Conservation (phyloP, 257 asterid species). For the Plantago ovata region DNA sequence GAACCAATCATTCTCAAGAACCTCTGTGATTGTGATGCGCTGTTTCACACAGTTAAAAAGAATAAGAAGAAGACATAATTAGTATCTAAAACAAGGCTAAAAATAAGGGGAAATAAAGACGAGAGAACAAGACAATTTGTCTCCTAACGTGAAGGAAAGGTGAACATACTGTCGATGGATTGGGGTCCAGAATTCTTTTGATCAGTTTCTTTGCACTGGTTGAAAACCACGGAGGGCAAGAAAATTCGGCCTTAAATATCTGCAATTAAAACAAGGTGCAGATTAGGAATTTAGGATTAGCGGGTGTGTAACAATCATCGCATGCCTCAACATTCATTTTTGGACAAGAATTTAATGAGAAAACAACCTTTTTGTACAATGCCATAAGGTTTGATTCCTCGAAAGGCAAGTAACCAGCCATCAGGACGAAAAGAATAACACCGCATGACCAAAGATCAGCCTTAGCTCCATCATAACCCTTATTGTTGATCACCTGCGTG, state of each 20-base stretch:
- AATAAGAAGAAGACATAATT: not conserved
- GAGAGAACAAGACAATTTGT: not conserved
- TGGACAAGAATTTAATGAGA: not conserved
- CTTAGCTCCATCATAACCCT: conserved; percentile 96
- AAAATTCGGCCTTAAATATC: conserved; percentile 87
- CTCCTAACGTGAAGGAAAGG: not conserved
- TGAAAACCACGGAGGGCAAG: conserved; percentile 92
- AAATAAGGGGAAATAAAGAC: not conserved
- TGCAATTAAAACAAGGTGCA: conserved; percentile 33
- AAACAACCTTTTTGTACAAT: conserved; percentile 47
- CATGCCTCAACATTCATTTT: not conserved
- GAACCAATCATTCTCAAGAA: conserved; percentile 91
- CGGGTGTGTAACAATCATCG: no score
- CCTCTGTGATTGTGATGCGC: conserved; percentile 76
- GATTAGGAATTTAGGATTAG: conserved; percentile 8
- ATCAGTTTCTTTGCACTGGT: conserved; percentile 76
- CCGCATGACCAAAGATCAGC: conserved; percentile 98
- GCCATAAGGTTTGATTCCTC: conserved; percentile 78
- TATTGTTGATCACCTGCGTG: conserved; percentile 73
- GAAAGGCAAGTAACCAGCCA: conserved; percentile 79
- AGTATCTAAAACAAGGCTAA: not conserved
- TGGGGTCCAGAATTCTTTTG: conserved; percentile 87
- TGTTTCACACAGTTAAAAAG: conserved; percentile 31
- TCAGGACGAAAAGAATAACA: conserved; percentile 56
- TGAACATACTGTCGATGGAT: conserved; percentile 69